Evolutionary conservation across 2,329 filamentous ascomycete genomes (phyloP), one percentile per base, ranked within the genome.

Genomic region (Nothophaeocryptopus gaeumannii): DNA sequence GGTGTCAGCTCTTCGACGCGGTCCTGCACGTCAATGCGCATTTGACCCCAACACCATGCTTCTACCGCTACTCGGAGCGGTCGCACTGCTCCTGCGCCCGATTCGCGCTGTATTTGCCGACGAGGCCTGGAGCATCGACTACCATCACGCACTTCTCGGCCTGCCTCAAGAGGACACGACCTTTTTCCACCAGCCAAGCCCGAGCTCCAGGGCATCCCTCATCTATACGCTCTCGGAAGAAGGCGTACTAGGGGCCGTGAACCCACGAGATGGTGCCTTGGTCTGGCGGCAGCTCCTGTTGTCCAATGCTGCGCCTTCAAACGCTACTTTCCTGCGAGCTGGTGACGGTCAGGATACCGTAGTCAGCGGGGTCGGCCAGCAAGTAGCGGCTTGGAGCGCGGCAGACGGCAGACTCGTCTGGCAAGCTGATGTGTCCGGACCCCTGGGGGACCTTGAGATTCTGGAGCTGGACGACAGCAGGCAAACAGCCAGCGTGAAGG

Each of bases 201-300:
- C 82, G 55, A 82, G 85, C 60, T 91, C 92, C 55, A 89, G 88
- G 70, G 91, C 91, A 32, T 92, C 88, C 46, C 78, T 99, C 33
- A 79, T 99, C 45, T 99, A 96, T 70, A 95, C 93, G 0, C 75
- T 97, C 38, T 95, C 89, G 57, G 88, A 96, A 50, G 79, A 90
- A 41, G 83, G 84, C 33, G 81, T 96, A 2, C 72, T 99, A 13
- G 93, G 89, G 41, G 92, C 92, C 1, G 79, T 97, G 39, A 95
- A 96, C 62, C 93, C 93, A 1, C 86, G 84, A 66, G 91, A 86
- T 65, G 92, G 93, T 13, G 78, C 81, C 2, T 67, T 96, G 12
- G 80, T 96, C 2, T 99, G 93, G 93, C 81, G 93, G 47, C 92
- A 96, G 64, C 74, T 82, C 45, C 70, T 95, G 39, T 72, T 78